These are phyloP conservation scores for Solanum rostratum DNA, from an alignment of 257 asterid genomes.

Conservation along the genomic window DNA sequence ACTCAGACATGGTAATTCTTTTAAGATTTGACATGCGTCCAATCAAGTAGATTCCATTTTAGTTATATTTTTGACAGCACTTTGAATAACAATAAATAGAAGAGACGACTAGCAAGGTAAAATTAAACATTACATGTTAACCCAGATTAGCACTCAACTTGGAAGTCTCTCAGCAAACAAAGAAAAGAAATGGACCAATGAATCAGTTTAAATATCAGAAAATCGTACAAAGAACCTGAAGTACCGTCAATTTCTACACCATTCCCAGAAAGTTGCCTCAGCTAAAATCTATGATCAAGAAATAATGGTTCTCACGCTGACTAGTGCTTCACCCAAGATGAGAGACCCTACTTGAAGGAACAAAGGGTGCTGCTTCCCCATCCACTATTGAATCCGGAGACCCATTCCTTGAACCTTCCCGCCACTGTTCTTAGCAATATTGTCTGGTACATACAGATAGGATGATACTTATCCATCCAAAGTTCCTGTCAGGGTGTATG, in stretches of 20 bases:
- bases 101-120: not conserved
- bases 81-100: not conserved
- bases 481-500: conserved; percentile 45
- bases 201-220: not conserved
- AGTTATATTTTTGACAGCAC: not conserved
- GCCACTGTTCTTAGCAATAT: conserved; percentile 7
- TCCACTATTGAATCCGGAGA: conserved; percentile 22
- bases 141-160: not conserved
- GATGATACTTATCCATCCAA: conserved; percentile 64
- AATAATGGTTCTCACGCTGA: not conserved
- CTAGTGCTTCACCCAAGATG: conserved; percentile 43
- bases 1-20: not conserved
- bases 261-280: not conserved
- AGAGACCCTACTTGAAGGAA: conserved; percentile 50
- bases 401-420: conserved; percentile 10
- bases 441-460: conserved; percentile 39
- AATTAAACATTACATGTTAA: not conserved
- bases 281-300: not conserved
- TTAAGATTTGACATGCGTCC: not conserved
- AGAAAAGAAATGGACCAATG: not conserved
- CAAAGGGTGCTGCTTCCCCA: conserved; percentile 58
- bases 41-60: not conserved
- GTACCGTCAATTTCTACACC: not conserved
- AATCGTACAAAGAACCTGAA: not conserved
- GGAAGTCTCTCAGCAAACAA: not conserved